Evolutionary conservation across 768 basidiomycete genomes (phyloP).

Genomic region (Pisolithus marmoratus): DNA sequence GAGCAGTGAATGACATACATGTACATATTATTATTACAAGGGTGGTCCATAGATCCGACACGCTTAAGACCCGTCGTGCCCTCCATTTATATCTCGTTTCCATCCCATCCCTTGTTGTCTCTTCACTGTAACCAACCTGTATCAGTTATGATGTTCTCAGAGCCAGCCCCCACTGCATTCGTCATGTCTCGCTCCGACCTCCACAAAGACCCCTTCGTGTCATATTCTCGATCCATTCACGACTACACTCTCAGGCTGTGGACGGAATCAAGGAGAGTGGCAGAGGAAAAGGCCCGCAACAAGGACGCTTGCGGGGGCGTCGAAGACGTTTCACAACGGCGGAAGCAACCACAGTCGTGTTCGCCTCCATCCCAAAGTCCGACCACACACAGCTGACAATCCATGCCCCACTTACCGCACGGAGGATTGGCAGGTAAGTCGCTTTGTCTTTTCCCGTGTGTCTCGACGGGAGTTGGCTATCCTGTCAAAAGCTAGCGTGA

Average conservation of each 20-base stretch:
- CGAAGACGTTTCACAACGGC: constrained; percentile 22
- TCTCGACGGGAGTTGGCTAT: not conserved
- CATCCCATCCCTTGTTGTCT: constrained; percentile 8
- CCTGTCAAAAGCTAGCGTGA: not conserved
- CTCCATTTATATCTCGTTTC: constrained; percentile 21
- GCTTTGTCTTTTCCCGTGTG: no score
- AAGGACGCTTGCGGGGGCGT: constrained; percentile 18
- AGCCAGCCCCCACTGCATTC: not conserved
- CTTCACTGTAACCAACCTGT: constrained; percentile 11
- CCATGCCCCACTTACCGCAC: not conserved
- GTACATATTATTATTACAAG: not conserved
- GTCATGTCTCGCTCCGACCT: not conserved
- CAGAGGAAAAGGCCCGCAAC: constrained; percentile 43
- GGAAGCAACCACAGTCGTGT: constrained; percentile 14
- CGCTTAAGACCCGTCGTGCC: constrained; percentile 6
- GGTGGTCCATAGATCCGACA: constrained; percentile 21
- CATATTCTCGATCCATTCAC: constrained; percentile 61
- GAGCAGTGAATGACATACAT: constrained; percentile 16
- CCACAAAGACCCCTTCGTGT: constrained; percentile 34
- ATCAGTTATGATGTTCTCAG: not conserved
- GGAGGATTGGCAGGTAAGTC: not conserved
- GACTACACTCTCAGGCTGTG: constrained; percentile 63
- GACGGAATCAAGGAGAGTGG: constrained; percentile 57
- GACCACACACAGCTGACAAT: constrained; percentile 1
- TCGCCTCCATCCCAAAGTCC: constrained; percentile 5